Conservation (phyloP, 371 early-diverging fungal species). For the Basidiobolus heterosporus region DNA sequence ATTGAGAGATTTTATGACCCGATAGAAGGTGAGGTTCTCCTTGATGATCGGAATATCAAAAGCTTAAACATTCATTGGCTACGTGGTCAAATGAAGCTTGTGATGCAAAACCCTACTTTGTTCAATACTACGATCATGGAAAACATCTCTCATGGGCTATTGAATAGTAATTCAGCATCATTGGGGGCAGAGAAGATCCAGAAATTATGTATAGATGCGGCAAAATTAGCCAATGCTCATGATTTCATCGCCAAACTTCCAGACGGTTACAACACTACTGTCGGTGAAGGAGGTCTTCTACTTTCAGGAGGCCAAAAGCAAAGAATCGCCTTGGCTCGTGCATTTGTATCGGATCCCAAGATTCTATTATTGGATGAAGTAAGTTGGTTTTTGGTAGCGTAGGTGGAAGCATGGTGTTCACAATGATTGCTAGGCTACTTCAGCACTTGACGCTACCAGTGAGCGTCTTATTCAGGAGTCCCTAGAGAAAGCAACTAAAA, state of each 20-base stretch:
- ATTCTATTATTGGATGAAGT: constrained; percentile 44
- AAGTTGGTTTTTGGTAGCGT: no score
- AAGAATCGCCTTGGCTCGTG: constrained; percentile 58
- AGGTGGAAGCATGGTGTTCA: constrained; percentile 24
- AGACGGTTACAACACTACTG: constrained; percentile 49
- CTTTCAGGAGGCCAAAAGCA: constrained; percentile 40
- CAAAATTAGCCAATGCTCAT: constrained; percentile 51
- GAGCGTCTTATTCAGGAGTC: constrained; percentile 68
- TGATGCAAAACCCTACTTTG: constrained; percentile 73
- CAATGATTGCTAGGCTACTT: constrained; percentile 56
- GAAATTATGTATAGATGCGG: constrained; percentile 19
- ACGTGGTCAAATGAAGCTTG: constrained; percentile 65
- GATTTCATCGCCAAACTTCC: constrained; percentile 58
- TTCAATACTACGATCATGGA: constrained; percentile 66
- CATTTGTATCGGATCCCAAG: constrained; percentile 51
- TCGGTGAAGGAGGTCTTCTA: constrained; percentile 39
- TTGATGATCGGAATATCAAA: constrained; percentile 55
- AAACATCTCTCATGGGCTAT: constrained; percentile 52
- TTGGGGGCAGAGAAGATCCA: constrained; percentile 13
- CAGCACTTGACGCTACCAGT: constrained; percentile 28
- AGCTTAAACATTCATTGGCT: constrained; percentile 50
- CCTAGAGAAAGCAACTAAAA: constrained; percentile 38
- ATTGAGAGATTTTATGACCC: constrained; percentile 83
- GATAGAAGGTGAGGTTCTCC: constrained; percentile 30
- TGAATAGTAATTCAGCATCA: constrained; percentile 28